phyloP scores from a whole-genome alignment of 768 basidiomycete genomes.

The Ramaria sp. region DNA sequence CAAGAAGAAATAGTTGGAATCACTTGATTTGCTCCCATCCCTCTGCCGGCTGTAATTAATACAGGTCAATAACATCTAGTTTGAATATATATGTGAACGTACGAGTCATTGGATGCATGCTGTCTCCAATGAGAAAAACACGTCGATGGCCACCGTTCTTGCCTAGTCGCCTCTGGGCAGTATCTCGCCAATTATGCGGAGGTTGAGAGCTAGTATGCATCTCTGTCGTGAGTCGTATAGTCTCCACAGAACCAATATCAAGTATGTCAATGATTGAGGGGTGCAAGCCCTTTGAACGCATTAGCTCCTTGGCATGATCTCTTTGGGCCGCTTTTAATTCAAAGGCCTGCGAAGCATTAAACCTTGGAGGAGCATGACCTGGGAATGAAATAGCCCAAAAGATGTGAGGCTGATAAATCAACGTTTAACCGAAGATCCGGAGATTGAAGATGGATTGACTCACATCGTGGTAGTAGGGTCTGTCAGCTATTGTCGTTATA shows the following conservation, averaged over 20 bases:
- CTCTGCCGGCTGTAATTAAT: conserved; percentile 4
- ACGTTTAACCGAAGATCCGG: background rate
- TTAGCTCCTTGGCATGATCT: conserved; percentile 4
- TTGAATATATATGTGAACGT: background rate
- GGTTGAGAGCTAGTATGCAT: conserved; percentile 8
- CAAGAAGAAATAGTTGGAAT: background rate
- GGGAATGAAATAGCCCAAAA: conserved; percentile 9
- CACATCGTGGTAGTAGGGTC: conserved; percentile 8
- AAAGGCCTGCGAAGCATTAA: background rate
- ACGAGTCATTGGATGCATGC: conserved; percentile 10
- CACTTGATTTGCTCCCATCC: conserved; percentile 9
- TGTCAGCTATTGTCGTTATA: conserved; percentile 1
- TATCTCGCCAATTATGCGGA: conserved; percentile 2
- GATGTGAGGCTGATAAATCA: conserved; percentile 4
- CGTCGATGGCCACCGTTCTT: conserved; percentile 8
- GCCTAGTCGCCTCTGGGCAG: background rate
- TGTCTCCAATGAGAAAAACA: conserved; percentile 7
- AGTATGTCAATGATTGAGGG: conserved; percentile 4
- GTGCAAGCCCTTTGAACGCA: conserved; percentile 8
- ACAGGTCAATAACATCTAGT: background rate
- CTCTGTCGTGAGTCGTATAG: conserved; percentile 7
- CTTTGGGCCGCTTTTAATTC: conserved; percentile 6
- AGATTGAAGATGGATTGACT: background rate
- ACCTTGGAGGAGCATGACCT: conserved; percentile 3
- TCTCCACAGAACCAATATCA: conserved; percentile 5